Evolutionary conservation across 306 rosid genomes (phyloP).

Genomic region (Erythrophleum fordii): DNA sequence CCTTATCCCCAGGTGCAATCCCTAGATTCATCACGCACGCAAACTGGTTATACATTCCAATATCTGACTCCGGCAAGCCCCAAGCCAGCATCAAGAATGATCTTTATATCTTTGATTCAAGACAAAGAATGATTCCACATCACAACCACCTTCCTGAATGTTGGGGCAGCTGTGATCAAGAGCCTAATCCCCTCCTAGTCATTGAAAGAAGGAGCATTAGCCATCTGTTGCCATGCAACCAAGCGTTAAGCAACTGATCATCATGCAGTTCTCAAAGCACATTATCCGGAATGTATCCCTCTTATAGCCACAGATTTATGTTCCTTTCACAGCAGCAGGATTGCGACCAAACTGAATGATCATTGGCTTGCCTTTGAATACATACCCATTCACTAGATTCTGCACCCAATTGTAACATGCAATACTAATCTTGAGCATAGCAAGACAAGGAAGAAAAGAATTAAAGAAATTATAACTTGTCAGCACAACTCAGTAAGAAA

Average conservation of each 20-base stretch:
- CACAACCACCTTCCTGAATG: constrained; percentile 5
- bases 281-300: constrained; percentile 1
- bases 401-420: constrained; percentile 47
- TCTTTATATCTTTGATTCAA: neutral
- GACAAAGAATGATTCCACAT: constrained; percentile 8
- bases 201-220: constrained; percentile 25
- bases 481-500: neutral
- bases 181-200: constrained; percentile 15
- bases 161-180: neutral
- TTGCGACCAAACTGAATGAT: constrained; percentile 89
- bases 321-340: constrained; percentile 65
- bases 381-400: constrained; percentile 83
- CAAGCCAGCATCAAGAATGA: constrained; percentile 10
- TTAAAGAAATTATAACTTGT: neutral
- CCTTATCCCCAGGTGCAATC: constrained; percentile 6
- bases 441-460: constrained; percentile 19
- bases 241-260: constrained; percentile 16
- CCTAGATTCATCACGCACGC: constrained; percentile 2
- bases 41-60: constrained; percentile 10
- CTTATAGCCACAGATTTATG: constrained; percentile 25
- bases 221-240: constrained; percentile 4
- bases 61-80: constrained; percentile 17
- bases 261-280: constrained; percentile 12
- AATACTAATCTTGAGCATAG: constrained; percentile 3
- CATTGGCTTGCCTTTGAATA: constrained; percentile 93